Percentiles rank a stretch among this genome's conserved stretches.
These are phyloP conservation scores for Talaromyces trachyspermus DNA, from an alignment of 495 filamentous ascomycete species.

Conservation along the genomic window DNA sequence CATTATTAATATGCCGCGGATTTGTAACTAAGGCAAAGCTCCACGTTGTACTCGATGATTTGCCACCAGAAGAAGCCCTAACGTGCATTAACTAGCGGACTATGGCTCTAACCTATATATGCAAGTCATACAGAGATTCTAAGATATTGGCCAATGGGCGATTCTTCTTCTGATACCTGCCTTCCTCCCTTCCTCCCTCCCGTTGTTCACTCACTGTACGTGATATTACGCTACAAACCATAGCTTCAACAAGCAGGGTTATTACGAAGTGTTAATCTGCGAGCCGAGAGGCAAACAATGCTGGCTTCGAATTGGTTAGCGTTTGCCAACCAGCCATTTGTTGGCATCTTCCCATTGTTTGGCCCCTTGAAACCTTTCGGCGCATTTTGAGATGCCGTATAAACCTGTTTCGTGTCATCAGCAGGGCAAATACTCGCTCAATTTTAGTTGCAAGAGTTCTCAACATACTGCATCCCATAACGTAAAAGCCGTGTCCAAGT, in stretches of 20 bases:
- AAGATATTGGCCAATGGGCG: background rate
- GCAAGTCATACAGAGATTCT: background rate
- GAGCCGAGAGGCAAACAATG: no score
- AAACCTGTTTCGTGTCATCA: conserved; percentile 34
- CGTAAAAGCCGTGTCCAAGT: conserved; percentile 71
- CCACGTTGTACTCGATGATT: no score
- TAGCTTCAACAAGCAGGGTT: background rate
- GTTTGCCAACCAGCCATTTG: conserved; percentile 46
- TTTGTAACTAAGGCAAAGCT: no score
- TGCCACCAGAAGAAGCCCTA: background rate
- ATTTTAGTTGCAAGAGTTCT: no score
- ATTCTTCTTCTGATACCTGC: background rate
- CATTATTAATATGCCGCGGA: no score
- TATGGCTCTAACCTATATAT: background rate
- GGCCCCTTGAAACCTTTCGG: conserved; percentile 54
- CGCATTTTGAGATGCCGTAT: conserved; percentile 58
- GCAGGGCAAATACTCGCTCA: background rate
- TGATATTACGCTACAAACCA: background rate
- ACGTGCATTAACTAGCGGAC: background rate
- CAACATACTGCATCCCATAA: conserved; percentile 71
- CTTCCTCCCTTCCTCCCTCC: background rate
- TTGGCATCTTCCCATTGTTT: conserved; percentile 59
- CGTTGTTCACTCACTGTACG: no score
- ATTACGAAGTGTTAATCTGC: background rate
- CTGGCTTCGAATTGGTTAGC: conserved; percentile 1